Percentiles rank a stretch among this genome's conserved stretches.
Conservation (phyloP, 495 filamentous ascomycete genomes). For the Penicillium nucicola region DNA sequence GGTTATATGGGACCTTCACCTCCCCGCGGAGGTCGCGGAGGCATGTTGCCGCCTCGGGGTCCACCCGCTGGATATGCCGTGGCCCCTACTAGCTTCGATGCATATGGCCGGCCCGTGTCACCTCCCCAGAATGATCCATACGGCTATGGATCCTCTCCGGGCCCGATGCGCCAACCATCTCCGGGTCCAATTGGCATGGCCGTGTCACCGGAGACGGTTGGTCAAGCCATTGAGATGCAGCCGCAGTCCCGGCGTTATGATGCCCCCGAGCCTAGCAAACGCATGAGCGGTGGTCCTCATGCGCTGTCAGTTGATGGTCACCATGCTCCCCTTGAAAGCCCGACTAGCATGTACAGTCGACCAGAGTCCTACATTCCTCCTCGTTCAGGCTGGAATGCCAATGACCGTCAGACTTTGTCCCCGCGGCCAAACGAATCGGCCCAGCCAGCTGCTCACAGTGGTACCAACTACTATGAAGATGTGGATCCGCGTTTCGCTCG, state of each 20-base stretch:
- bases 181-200: constrained; percentile 61
- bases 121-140: constrained; percentile 32
- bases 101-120: constrained; percentile 19
- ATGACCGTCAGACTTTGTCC: constrained; percentile 18
- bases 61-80: constrained; percentile 47
- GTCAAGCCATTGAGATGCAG: constrained; percentile 84
- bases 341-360: constrained; percentile 65
- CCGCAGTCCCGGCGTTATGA: constrained; percentile 40
- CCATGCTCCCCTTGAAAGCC: constrained; percentile 45
- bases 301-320: constrained; percentile 28
- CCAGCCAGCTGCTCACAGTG: background rate
- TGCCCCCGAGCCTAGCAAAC: constrained; percentile 52
- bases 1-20: constrained; percentile 33
- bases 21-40: constrained; percentile 26
- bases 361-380: constrained; percentile 70
- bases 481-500: constrained; percentile 82
- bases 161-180: constrained; percentile 32
- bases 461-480: constrained; percentile 79
- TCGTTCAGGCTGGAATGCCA: constrained; percentile 44
- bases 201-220: constrained; percentile 47
- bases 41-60: constrained; percentile 49
- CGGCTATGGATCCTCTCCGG: constrained; percentile 10
- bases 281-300: constrained; percentile 58
- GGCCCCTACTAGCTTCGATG: constrained; percentile 23
- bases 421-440: constrained; percentile 11